phyloP scores from a whole-genome alignment of 2,329 filamentous ascomycete genomes.

The Magnaporthiopsis poae region DNA sequence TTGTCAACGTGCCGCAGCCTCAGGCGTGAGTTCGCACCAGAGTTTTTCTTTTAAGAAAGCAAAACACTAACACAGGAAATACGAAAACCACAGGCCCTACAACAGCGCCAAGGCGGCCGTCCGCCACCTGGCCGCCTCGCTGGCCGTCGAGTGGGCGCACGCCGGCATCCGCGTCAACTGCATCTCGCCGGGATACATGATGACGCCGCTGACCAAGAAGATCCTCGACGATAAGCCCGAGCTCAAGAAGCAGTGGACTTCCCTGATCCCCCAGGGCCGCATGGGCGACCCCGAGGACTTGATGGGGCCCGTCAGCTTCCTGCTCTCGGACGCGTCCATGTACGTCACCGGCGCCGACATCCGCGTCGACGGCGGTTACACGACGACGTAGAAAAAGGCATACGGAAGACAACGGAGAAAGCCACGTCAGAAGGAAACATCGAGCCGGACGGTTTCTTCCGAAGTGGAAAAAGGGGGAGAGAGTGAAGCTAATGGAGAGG shows the following conservation, averaged over 20 bases:
- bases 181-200: slow-evolving; percentile 92
- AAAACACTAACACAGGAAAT: neutral
- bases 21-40: slow-evolving; percentile 49
- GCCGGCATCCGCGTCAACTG: slow-evolving; percentile 87
- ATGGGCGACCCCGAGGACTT: slow-evolving; percentile 88
- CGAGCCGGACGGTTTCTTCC: neutral
- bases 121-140: slow-evolving; percentile 72
- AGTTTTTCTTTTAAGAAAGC: too few relatives aligned
- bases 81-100: slow-evolving; percentile 68
- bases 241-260: slow-evolving; percentile 81
- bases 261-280: slow-evolving; percentile 81
- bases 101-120: slow-evolving; percentile 90
- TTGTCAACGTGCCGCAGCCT: slow-evolving; percentile 91
- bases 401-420: neutral
- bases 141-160: slow-evolving; percentile 89
- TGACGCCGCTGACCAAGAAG: slow-evolving; percentile 74
- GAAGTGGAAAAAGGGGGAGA: neutral
- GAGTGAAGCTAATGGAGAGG: neutral
- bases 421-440: neutral
- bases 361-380: slow-evolving; percentile 80
- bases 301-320: slow-evolving; percentile 83
- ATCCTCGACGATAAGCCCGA: slow-evolving; percentile 90
- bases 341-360: slow-evolving; percentile 68
- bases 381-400: slow-evolving; percentile 48
- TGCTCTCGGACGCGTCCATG: slow-evolving; percentile 66